Evolutionary conservation across 2,329 filamentous ascomycete species (phyloP).

Genomic region (Diaporthe velutina): DNA sequence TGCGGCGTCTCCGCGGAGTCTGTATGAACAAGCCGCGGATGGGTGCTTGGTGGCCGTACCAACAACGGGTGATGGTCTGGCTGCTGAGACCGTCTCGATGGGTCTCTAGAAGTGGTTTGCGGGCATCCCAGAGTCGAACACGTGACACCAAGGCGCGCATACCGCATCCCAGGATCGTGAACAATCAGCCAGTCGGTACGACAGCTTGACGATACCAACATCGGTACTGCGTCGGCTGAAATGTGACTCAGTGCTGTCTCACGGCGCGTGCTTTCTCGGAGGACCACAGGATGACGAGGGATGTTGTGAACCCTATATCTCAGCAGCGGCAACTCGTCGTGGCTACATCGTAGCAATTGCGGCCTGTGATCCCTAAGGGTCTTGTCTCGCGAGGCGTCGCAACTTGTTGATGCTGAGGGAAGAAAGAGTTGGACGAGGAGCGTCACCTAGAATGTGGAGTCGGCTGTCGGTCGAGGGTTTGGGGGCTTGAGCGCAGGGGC

Average conservation of each 20-base stretch:
- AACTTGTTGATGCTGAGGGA: background rate
- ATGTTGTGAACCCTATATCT: too few relatives aligned
- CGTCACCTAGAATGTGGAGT: background rate
- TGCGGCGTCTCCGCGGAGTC: background rate
- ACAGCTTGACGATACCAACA: background rate
- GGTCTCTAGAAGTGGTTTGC: too few relatives aligned
- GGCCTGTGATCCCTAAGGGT: background rate
- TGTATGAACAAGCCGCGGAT: background rate
- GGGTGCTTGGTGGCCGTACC: too few relatives aligned
- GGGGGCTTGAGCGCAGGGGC: background rate
- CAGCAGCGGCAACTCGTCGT: background rate
- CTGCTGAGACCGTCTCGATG: too few relatives aligned
- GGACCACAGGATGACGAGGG: background rate
- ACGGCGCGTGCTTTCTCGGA: background rate
- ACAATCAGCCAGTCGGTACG: background rate
- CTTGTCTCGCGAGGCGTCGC: background rate
- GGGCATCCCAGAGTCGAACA: too few relatives aligned
- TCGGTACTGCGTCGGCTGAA: background rate
- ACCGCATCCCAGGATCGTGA: background rate
- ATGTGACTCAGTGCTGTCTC: background rate
- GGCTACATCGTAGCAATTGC: background rate
- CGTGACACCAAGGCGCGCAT: background rate
- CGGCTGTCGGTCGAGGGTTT: background rate
- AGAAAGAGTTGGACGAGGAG: background rate
- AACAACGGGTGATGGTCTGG: too few relatives aligned